These are phyloP conservation scores for Boletus reticulatus DNA, from an alignment of 768 basidiomycete species.

Conservation along the genomic window DNA sequence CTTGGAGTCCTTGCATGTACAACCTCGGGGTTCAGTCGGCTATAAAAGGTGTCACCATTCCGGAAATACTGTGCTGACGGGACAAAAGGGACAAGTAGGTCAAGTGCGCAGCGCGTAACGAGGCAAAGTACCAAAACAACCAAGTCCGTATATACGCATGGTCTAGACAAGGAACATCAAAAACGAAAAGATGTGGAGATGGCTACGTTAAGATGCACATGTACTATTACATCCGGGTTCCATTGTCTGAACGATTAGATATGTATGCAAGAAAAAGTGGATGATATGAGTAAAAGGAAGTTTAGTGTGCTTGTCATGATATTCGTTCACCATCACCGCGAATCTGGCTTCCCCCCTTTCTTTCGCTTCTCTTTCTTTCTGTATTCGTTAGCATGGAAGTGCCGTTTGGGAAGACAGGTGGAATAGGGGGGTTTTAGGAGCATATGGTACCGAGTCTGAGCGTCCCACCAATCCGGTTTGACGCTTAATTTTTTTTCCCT, in stretches of 20 bases:
- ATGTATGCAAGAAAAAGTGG: background rate
- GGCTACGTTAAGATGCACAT: background rate
- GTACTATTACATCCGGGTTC: background rate
- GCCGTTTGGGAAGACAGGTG: conserved; percentile 1
- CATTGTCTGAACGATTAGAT: background rate
- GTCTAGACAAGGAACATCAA: too few species aligned
- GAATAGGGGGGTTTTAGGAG: conserved; percentile 7
- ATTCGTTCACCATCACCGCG: conserved; percentile 3
- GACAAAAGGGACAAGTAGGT: too few species aligned
- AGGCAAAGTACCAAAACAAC: too few species aligned
- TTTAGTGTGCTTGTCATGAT: conserved; percentile 3
- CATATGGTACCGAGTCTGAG: background rate
- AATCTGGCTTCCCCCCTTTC: background rate
- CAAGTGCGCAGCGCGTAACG: too few species aligned
- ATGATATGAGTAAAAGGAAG: background rate
- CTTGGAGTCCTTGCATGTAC: too few species aligned
- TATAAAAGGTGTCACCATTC: too few species aligned
- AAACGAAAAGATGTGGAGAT: background rate
- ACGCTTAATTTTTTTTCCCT: background rate
- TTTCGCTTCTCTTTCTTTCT: background rate
- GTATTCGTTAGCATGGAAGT: background rate
- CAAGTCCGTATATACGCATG: too few species aligned
- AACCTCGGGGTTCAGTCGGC: too few species aligned
- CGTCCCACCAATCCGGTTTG: background rate
- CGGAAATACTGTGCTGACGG: too few species aligned